A percentile compares a stretch with the other conserved stretches of the same genome.
These are phyloP conservation scores for Tarenaya hassleriana DNA, from an alignment of 345 rosid genomes.

Conservation along the genomic window DNA sequence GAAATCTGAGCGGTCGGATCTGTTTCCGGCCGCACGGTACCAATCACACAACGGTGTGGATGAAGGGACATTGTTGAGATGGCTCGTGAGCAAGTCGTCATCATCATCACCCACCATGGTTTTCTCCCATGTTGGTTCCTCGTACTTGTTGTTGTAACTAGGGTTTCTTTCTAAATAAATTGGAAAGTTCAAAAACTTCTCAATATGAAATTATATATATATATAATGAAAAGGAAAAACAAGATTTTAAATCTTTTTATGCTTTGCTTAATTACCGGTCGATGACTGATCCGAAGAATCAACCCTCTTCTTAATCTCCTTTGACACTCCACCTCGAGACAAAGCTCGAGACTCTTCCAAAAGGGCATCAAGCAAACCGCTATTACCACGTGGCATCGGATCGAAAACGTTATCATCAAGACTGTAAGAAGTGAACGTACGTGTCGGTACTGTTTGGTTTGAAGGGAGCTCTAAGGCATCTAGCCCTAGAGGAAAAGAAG, in stretches of 20 bases:
- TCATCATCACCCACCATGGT: conserved; percentile 37
- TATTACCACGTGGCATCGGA: conserved; percentile 20
- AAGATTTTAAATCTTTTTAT: not conserved
- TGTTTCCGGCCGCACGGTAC: conserved; percentile 33
- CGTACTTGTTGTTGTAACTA: conserved; percentile 15
- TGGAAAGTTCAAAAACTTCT: not conserved
- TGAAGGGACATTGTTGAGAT: conserved; percentile 60
- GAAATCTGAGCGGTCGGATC: conserved; percentile 20
- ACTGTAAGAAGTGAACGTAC: conserved; percentile 16
- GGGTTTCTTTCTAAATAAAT: conserved; percentile 26
- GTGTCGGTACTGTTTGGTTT: conserved; percentile 36
- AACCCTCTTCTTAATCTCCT: conserved; percentile 17
- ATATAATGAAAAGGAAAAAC: not conserved
- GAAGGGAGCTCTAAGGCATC: conserved; percentile 46
- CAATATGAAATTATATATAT: not conserved
- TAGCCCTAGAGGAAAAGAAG: conserved; percentile 25
- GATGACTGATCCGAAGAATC: conserved; percentile 42
- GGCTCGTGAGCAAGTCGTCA: conserved; percentile 50
- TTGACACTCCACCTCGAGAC: conserved; percentile 25
- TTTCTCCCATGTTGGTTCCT: conserved; percentile 38
- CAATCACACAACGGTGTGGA: conserved; percentile 60
- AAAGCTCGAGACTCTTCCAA: conserved; percentile 45
- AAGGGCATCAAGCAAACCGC: conserved; percentile 54
- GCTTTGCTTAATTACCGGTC: conserved; percentile 32
- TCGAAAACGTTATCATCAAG: conserved; percentile 12